These are phyloP conservation scores for Coccomyxa sp. DNA, from an alignment of 139 green algal genomes.

Conservation along the genomic window DNA sequence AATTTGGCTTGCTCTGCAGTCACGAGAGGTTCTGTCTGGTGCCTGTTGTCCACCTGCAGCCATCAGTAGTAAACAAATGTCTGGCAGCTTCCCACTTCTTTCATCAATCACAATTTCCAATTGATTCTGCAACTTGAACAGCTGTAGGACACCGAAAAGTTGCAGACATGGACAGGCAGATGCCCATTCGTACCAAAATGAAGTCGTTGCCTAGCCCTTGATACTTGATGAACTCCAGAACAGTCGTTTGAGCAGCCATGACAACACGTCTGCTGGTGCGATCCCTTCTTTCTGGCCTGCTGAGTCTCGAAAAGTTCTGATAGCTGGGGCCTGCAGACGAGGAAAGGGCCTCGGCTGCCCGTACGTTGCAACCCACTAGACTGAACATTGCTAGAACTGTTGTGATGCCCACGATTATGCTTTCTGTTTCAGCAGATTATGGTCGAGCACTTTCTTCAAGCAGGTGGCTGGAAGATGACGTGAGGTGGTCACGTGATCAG, in stretches of 20 bases:
- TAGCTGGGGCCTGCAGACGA: neutral
- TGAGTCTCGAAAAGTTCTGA: neutral
- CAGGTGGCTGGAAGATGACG: too few species aligned
- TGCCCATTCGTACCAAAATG: constrained; percentile 69
- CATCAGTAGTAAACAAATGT: neutral
- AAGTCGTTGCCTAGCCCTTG: constrained; percentile 99
- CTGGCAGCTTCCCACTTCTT: neutral
- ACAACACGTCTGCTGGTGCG: neutral
- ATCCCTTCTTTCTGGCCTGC: neutral
- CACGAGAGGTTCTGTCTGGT: constrained; percentile 62
- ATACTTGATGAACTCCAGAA: constrained; percentile 88
- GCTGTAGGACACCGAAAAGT: neutral
- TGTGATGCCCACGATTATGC: too few species aligned
- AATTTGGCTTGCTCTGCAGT: constrained; percentile 72
- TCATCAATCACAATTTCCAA: neutral
- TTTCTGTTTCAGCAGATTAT: too few species aligned
- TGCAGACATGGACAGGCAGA: neutral
- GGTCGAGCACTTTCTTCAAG: too few species aligned
- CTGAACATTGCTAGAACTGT: too few species aligned
- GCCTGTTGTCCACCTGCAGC: constrained; percentile 87
- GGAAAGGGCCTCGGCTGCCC: neutral
- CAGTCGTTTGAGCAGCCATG: neutral
- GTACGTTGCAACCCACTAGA: neutral
- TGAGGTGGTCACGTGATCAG: too few species aligned
- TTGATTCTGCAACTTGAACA: neutral